phyloP scores from a whole-genome alignment of 768 basidiomycete species.

The Mycena rosella region DNA sequence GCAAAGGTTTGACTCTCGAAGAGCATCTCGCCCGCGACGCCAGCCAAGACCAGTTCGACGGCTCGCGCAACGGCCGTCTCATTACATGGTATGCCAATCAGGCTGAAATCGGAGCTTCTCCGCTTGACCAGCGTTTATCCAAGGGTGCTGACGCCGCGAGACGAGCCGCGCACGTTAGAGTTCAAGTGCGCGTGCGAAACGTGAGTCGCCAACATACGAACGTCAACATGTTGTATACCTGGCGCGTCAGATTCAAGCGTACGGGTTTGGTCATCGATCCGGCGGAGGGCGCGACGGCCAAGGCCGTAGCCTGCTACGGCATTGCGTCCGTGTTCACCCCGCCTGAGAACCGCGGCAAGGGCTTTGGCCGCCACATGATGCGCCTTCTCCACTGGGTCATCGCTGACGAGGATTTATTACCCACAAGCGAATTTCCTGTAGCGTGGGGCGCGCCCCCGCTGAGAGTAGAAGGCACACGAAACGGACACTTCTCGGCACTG shows the following conservation, averaged over 20 bases:
- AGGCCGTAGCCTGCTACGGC: constrained; percentile 60
- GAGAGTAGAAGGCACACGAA: constrained; percentile 47
- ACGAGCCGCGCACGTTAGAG: constrained; percentile 61
- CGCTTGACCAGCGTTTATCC: not conserved
- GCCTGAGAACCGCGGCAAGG: constrained; percentile 59
- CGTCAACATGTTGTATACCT: constrained; percentile 4
- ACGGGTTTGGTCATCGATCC: constrained; percentile 42
- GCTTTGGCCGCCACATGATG: constrained; percentile 77
- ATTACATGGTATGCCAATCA: constrained; percentile 59
- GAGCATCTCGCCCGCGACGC: constrained; percentile 60
- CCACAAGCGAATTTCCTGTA: constrained; percentile 41
- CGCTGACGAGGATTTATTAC: constrained; percentile 46
- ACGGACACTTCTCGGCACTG: constrained; percentile 61
- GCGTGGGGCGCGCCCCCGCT: constrained; percentile 62
- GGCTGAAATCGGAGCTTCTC: not conserved
- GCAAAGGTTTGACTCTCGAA: constrained; percentile 55
- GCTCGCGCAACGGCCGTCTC: constrained; percentile 58
- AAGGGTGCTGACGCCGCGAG: constrained; percentile 71
- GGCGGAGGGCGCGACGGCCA: constrained; percentile 22
- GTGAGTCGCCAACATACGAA: constrained; percentile 50
- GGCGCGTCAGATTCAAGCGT: constrained; percentile 46
- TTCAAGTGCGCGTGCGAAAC: constrained; percentile 75
- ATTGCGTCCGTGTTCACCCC: constrained; percentile 72
- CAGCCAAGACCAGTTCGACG: constrained; percentile 55
- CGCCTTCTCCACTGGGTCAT: constrained; percentile 70